Base-by-base conservation (phyloP, 176 grass and related monocot species). In the Elaeis guineensis region DNA sequence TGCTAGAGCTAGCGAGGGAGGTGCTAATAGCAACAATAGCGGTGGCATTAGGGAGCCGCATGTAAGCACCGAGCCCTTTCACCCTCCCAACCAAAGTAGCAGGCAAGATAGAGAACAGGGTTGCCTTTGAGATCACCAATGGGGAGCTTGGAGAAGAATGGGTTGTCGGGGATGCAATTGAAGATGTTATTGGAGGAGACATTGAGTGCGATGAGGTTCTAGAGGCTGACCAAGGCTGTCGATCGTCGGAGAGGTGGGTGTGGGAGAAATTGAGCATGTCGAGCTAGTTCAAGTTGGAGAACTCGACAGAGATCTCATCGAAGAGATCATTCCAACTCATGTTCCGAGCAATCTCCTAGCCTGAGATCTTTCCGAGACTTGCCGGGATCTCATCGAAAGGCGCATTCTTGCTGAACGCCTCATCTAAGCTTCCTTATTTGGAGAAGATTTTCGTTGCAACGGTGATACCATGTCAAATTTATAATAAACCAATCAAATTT, bases 101-200 rank as follows among this genome's bases (percentile, higher is more conserved):
- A 54, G 16, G 82, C 78, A 6, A 95, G 65, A 57, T 85, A 95
- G n/a, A 95, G 72, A 0, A 18, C 62, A 0, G 90, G 85, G 76
- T 95, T 95, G 58, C 90, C 90, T 57, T 95, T 82, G 1, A 95
- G 69, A 69, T 85, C 85, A 52, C 75, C 84, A 29, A 69, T 59
- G 0, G 90, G 90, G 3, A 95, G 85, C 74, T 83, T 95, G 24
- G 85, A 78, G 65, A 95, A 95, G 81, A 95, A 95, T 4, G 76
- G 52, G 12, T 81, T 95, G 26, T 60, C 67, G 6, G 90, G 90
- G 44, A 78, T 82, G 51, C 77, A 69, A 3, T 78, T 75, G 28
- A 75, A 72, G 71, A 80, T 81, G 57, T 59, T 50, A 70, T 87
- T 87, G 78, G 66, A 81, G 28, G 84, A 93, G 70, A 86, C 19